Base-by-base conservation (phyloP, 2,329 filamentous ascomycete species). In the Hirsutella thompsonii region DNA sequence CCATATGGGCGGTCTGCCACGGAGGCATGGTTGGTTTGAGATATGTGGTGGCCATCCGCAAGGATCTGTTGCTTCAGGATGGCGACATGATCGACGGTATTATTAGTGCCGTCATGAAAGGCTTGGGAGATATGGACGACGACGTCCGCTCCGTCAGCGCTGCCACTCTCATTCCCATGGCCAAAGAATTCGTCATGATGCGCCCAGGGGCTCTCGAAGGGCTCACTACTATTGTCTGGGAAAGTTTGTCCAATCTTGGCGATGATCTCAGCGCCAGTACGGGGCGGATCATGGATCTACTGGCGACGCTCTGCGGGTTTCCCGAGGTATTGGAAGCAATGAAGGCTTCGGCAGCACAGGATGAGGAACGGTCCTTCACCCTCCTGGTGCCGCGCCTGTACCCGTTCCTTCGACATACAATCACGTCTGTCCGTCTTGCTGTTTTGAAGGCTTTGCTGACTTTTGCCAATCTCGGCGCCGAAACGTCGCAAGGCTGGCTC, bases 181-280 rank as follows among this genome's bases (percentile, higher is more conserved):
- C 90, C 5, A 83, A 90, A 56, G 92, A 98, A 55, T 93, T 96
- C 52, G 89, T 96, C 49, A 80, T 79, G 30, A 76, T 94, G 59
- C 82, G 90, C 14, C 83, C 87, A 14, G 71, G 71, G 28, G 80
- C 86, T 35, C 70, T 98, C 26, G 80, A 89, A 46, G 72, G 75
- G 23, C 76, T 98, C 32, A 94, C 95, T 59, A 82, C 84, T 55
- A 94, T 96, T 44, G 89, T 98, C 21, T 98, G 92, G 92, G 85
- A 94, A 55, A 96, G 92, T 64, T 69, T 98, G 20, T 94, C 90
- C 3, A 93, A 94, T 56, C 69, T 98, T n/a, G 89, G 90, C 48
- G 92, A 98, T 56, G 92, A 98, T 56, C 71, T 98, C 16, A 96
- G 89, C 58, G 92, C 92, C 4, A 96, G 92, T 58, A 98, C 93